These are phyloP conservation scores for Trichosporon asahii DNA, from an alignment of 1,284 basidiomycete species.

Conservation along the genomic window DNA sequence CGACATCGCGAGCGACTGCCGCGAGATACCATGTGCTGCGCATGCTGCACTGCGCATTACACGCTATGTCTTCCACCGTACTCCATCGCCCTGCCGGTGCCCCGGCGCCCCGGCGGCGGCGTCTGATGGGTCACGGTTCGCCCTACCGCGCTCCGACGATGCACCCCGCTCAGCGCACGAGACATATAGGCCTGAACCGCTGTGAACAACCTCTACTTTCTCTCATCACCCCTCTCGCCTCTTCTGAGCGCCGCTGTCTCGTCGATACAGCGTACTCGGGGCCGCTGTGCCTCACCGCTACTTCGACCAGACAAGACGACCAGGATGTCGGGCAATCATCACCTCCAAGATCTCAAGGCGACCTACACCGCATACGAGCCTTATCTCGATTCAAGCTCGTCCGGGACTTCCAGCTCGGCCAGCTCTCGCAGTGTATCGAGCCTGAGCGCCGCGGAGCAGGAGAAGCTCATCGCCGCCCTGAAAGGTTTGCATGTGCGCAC, in stretches of 20 bases:
- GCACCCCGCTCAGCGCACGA: no score
- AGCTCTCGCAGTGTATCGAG: not conserved
- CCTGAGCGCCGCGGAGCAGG: not conserved
- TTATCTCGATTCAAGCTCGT: not conserved
- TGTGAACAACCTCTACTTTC: no score
- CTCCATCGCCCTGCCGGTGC: no score
- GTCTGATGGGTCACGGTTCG: not conserved
- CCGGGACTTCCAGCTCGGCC: not conserved
- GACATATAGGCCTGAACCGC: no score
- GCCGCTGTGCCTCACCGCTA: no score
- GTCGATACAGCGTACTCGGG: no score
- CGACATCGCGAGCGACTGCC: not conserved
- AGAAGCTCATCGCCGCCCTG: not conserved
- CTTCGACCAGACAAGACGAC: not conserved
- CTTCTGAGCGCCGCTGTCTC: no score
- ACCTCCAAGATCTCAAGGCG: not conserved
- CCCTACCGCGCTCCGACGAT: not conserved
- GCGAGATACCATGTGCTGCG: not conserved
- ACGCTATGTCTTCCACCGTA: not conserved
- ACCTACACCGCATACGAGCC: not conserved
- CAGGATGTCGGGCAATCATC: not conserved
- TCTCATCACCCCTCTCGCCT: not conserved
- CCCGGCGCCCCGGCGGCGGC: no score
- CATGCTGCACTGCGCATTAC: not conserved
- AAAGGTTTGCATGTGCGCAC: not conserved